phyloP scores from a whole-genome alignment of 2,329 filamentous ascomycete genomes.

The Rhinocladiella mackenziei region DNA sequence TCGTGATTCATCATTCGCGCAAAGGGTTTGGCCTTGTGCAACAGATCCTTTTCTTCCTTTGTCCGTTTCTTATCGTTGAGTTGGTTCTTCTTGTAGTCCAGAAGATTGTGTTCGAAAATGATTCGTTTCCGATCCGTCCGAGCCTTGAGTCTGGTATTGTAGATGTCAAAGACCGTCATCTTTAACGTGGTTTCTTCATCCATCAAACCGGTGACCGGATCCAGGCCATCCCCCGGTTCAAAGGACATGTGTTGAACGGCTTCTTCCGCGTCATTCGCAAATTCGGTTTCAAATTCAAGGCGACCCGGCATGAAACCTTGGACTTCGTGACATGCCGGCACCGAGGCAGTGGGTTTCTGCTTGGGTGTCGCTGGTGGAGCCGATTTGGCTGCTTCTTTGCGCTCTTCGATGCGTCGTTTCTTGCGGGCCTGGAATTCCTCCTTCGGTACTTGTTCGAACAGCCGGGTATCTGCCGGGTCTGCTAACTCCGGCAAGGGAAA shows the following conservation, averaged over 20 bases:
- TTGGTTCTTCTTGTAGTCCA: constrained; percentile 90
- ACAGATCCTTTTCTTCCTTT: constrained; percentile 86
- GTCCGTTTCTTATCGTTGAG: constrained; percentile 89
- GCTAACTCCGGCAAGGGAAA: constrained; percentile 87
- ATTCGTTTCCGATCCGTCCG: constrained; percentile 93
- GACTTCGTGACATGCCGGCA: constrained; percentile 94
- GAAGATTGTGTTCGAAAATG: constrained; percentile 87
- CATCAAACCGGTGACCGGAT: constrained; percentile 74
- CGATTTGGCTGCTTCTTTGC: constrained; percentile 80
- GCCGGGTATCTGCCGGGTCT: constrained; percentile 71
- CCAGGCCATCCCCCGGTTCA: constrained; percentile 89
- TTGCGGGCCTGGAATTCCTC: constrained; percentile 92
- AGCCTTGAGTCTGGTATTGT: constrained; percentile 85
- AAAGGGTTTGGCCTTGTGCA: constrained; percentile 93
- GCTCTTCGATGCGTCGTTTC: constrained; percentile 87
- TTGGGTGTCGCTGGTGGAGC: constrained; percentile 81
- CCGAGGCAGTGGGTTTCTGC: constrained; percentile 91
- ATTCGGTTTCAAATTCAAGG: constrained; percentile 94
- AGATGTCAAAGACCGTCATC: constrained; percentile 96
- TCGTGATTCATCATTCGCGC: constrained; percentile 92
- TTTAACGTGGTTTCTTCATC: constrained; percentile 97
- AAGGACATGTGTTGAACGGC: constrained; percentile 98
- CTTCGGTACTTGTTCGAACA: constrained; percentile 75
- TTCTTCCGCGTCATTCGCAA: constrained; percentile 96
- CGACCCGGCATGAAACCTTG: constrained; percentile 98